These are phyloP conservation scores for Sugiyamaella grinbergsii DNA, from an alignment of 1,139 yeast genomes.

Conservation along the genomic window DNA sequence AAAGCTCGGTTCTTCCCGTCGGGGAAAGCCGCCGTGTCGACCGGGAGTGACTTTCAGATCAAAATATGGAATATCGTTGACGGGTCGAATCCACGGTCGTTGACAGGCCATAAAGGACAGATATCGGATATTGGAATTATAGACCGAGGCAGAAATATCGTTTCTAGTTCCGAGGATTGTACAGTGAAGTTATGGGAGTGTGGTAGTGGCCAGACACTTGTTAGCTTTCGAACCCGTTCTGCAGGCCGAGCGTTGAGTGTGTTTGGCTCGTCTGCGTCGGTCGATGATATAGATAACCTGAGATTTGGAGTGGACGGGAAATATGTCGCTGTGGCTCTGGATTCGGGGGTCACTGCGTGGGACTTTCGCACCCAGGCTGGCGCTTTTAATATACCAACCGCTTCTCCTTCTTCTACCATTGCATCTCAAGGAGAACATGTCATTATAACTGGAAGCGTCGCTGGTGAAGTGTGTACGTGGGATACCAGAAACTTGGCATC, in stretches of 20 bases:
- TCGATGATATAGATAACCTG: slow-evolving; percentile 9
- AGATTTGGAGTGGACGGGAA: slow-evolving; percentile 48
- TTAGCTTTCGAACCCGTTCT: slow-evolving; percentile 40
- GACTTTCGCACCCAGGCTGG: slow-evolving; percentile 20
- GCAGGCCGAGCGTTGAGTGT: slow-evolving; percentile 26
- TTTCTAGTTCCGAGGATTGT: slow-evolving; percentile 52
- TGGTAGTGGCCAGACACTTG: slow-evolving; percentile 53
- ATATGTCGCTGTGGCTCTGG: slow-evolving; percentile 49
- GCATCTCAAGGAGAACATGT: slow-evolving; percentile 31
- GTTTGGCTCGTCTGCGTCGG: slow-evolving; percentile 14
- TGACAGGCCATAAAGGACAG: slow-evolving; percentile 50
- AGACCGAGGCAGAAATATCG: slow-evolving; percentile 66
- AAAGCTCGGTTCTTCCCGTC: slow-evolving; percentile 57
- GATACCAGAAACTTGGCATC: slow-evolving; percentile 21
- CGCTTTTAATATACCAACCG: slow-evolving; percentile 6
- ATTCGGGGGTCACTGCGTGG: slow-evolving; percentile 33
- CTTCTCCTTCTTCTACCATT: slow-evolving; percentile 5
- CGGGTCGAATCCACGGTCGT: slow-evolving; percentile 53
- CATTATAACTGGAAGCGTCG: slow-evolving; percentile 24
- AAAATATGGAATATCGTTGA: slow-evolving; percentile 58
- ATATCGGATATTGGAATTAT: slow-evolving; percentile 52
- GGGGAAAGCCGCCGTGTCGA: slow-evolving; percentile 56
- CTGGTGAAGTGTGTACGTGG: slow-evolving; percentile 18
- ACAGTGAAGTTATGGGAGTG: slow-evolving; percentile 67
- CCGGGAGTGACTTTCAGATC: slow-evolving; percentile 57